A percentile compares a stretch with the other conserved stretches of the same genome.
Conservation (phyloP, 306 rosid genomes). For the Cercis canadensis region DNA sequence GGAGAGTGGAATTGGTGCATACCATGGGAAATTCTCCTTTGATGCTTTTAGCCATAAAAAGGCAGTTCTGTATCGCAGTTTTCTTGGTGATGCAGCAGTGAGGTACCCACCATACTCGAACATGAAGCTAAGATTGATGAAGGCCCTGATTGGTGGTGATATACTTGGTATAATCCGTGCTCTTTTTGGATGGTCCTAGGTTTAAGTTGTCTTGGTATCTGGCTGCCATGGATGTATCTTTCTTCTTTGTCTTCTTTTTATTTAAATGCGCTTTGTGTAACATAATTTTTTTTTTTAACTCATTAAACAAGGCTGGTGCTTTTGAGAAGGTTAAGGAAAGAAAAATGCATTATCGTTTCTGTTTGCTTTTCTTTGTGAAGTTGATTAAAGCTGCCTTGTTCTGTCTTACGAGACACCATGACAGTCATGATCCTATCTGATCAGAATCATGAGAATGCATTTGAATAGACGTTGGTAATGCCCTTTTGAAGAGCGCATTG, state of each 20-base stretch:
- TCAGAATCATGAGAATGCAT: no score
- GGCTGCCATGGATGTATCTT: background rate
- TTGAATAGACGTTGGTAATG: no score
- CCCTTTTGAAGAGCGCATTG: no score
- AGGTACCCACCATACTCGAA: conserved; percentile 91
- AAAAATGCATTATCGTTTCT: no score
- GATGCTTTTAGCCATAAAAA: conserved; percentile 96
- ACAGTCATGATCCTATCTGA: no score
- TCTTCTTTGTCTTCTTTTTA: conserved; percentile 10
- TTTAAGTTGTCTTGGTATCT: conserved; percentile 16
- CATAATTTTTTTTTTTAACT: background rate
- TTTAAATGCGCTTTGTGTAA: no score
- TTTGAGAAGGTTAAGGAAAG: no score
- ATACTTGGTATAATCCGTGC: conserved; percentile 65
- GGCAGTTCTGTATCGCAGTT: conserved; percentile 86
- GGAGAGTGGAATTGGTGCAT: conserved; percentile 94
- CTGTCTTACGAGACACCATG: no score
- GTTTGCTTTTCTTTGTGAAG: background rate
- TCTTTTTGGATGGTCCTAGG: conserved; percentile 72
- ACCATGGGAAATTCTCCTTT: conserved; percentile 96
- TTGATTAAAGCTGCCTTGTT: conserved; percentile 20
- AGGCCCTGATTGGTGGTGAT: conserved; percentile 82
- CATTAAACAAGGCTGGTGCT: no score
- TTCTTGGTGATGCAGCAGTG: conserved; percentile 69
- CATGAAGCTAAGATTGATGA: conserved; percentile 69